Evolutionary conservation across 2,329 filamentous ascomycete species (phyloP).

Genomic region (Xylaria sp.): DNA sequence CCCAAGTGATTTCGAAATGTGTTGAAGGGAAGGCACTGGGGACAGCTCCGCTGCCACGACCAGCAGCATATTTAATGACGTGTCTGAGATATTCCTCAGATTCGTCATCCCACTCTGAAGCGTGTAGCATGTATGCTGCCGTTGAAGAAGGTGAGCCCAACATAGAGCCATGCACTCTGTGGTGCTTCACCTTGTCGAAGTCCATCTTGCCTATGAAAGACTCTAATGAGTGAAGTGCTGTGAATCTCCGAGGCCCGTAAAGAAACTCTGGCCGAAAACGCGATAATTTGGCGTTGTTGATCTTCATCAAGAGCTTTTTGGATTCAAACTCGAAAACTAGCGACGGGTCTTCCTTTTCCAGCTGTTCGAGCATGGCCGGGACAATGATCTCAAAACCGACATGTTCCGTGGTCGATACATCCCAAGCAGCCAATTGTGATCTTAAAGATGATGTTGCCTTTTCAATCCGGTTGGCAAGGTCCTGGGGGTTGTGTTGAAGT

Average conservation of each 20-base stretch:
- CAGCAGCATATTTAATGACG: slow-evolving; percentile 33
- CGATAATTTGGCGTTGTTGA: slow-evolving; percentile 45
- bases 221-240: slow-evolving; percentile 52
- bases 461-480: slow-evolving; percentile 36
- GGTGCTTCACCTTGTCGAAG: slow-evolving; percentile 51
- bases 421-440: slow-evolving; percentile 43
- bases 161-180: slow-evolving; percentile 49
- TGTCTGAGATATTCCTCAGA: slow-evolving; percentile 39
- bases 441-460: slow-evolving; percentile 39
- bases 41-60: slow-evolving; percentile 36
- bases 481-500: slow-evolving; percentile 24
- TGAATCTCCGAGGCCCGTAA: slow-evolving; percentile 44
- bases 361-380: slow-evolving; percentile 46
- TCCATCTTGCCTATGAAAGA: slow-evolving; percentile 52
- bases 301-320: slow-evolving; percentile 37
- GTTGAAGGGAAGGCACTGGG: slow-evolving; percentile 40
- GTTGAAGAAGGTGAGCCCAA: slow-evolving; percentile 55
- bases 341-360: slow-evolving; percentile 42
- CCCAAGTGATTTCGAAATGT: slow-evolving; percentile 40
- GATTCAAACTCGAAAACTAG: slow-evolving; percentile 46
- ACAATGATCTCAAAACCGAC: slow-evolving; percentile 52
- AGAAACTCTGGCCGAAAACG: slow-evolving; percentile 46
- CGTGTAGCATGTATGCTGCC: slow-evolving; percentile 46
- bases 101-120: slow-evolving; percentile 39
- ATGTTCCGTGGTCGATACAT: slow-evolving; percentile 45